Evolutionary conservation across 1,139 yeast species (phyloP).

Genomic region (Yarrowia galli): DNA sequence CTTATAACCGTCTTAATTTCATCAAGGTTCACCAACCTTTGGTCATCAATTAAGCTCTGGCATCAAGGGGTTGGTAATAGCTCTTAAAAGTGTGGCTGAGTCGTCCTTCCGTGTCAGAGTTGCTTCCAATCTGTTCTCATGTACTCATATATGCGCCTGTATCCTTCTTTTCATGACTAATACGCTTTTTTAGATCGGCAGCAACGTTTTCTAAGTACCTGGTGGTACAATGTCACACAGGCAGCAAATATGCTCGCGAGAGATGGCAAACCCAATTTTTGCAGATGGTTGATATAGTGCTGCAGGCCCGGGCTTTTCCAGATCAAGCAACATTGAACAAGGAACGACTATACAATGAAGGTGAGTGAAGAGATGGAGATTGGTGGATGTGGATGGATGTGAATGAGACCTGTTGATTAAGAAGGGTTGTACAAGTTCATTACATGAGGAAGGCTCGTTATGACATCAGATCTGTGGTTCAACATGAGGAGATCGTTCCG

Average conservation of each 20-base stretch:
- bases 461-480: no score
- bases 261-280: background rate
- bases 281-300: background rate
- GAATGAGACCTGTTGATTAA: no score
- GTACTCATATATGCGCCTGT: background rate
- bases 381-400: no score
- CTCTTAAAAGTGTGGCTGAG: no score
- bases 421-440: no score
- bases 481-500: no score
- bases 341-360: slow-evolving; percentile 7
- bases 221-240: background rate
- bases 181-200: background rate
- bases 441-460: no score
- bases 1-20: no score
- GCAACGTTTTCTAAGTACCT: slow-evolving; percentile 1
- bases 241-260: slow-evolving; percentile 29
- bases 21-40: no score
- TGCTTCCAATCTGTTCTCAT: background rate
- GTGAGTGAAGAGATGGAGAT: slow-evolving; percentile 11
- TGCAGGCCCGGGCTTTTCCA: background rate
- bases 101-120: no score
- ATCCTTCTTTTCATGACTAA: background rate
- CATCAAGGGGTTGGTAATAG: no score
- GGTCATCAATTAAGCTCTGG: no score
- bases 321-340: slow-evolving; percentile 12